A percentile compares a stretch with the other conserved stretches of the same genome.
Conservation (phyloP, 441 rosid genomes). For the Croton laevigatus region DNA sequence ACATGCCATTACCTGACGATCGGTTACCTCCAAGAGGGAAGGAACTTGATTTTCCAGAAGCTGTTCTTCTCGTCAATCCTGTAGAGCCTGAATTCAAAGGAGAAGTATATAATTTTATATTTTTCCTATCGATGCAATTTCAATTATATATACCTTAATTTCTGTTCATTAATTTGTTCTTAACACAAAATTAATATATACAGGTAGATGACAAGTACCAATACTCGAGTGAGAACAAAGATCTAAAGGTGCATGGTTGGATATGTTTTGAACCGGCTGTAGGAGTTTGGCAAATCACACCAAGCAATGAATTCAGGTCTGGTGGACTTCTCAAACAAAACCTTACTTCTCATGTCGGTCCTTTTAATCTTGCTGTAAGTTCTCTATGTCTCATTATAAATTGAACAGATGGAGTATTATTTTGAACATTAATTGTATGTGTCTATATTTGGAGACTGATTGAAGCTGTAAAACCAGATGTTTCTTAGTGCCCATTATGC, state of each 20-base stretch:
- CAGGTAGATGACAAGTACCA: slow-evolving; percentile 93
- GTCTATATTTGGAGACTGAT: slow-evolving; percentile 1
- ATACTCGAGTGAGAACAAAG: slow-evolving; percentile 77
- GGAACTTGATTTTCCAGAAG: slow-evolving; percentile 68
- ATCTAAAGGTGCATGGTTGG: slow-evolving; percentile 83
- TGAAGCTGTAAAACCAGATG: slow-evolving; percentile 45
- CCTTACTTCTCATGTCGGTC: slow-evolving; percentile 91
- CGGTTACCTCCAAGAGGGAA: slow-evolving; percentile 54
- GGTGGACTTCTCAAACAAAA: slow-evolving; percentile 86
- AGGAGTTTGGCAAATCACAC: slow-evolving; percentile 95
- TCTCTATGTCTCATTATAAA: too few species aligned
- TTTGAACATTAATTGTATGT: too few species aligned
- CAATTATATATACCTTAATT: too few species aligned
- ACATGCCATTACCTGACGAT: slow-evolving; percentile 84
- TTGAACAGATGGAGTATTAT: too few species aligned
- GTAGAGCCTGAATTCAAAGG: slow-evolving; percentile 75
- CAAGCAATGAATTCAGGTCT: slow-evolving; percentile 79
- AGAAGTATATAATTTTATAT: slow-evolving; percentile 39
- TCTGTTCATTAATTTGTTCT: too few species aligned
- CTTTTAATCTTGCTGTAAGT: slow-evolving; percentile 69
- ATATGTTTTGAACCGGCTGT: slow-evolving; percentile 47
- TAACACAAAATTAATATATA: neutral
- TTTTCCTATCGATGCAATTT: too few species aligned
- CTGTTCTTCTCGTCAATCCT: slow-evolving; percentile 71
- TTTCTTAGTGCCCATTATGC: slow-evolving; percentile 79